Evolutionary conservation across 805 yeast genomes (phyloP).

Genomic region (Saccharomycopsis selenospora): DNA sequence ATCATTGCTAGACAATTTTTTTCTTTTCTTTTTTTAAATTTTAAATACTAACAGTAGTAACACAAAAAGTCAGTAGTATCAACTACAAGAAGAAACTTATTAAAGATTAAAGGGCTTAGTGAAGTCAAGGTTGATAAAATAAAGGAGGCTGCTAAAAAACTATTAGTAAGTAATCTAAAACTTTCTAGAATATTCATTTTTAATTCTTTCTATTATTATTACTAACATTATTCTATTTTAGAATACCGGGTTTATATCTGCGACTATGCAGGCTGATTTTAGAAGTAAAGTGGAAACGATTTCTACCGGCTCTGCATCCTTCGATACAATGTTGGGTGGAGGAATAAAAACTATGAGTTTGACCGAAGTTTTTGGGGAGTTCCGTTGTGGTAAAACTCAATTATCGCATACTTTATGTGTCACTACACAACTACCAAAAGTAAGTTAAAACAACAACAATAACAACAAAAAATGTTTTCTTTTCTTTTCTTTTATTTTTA

Average conservation of each 20-base stretch:
- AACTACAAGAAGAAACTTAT: constrained; percentile 57
- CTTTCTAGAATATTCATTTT: too few species aligned
- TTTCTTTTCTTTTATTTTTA: not conserved
- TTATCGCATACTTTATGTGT: constrained; percentile 73
- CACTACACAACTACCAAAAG: constrained; percentile 62
- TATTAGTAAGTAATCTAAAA: constrained; percentile 30
- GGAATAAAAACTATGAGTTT: constrained; percentile 72
- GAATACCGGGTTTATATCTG: constrained; percentile 67
- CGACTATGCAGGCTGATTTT: constrained; percentile 57
- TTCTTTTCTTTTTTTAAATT: too few species aligned
- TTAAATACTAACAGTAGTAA: too few species aligned
- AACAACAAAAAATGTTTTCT: too few species aligned
- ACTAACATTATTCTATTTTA: constrained; percentile 18
- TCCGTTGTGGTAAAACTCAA: constrained; percentile 78
- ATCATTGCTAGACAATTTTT: too few species aligned
- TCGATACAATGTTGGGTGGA: constrained; percentile 65
- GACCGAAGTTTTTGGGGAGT: constrained; percentile 76
- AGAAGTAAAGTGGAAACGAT: constrained; percentile 56
- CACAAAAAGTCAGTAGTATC: constrained; percentile 40
- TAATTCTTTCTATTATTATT: too few species aligned
- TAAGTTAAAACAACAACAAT: too few species aligned
- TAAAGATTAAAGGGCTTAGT: constrained; percentile 62
- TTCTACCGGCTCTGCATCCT: constrained; percentile 65
- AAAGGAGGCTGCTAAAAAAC: constrained; percentile 63
- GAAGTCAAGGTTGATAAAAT: constrained; percentile 75